Base-by-base conservation (phyloP, 345 rosid species). In the Crucihimalaya himalaica region DNA sequence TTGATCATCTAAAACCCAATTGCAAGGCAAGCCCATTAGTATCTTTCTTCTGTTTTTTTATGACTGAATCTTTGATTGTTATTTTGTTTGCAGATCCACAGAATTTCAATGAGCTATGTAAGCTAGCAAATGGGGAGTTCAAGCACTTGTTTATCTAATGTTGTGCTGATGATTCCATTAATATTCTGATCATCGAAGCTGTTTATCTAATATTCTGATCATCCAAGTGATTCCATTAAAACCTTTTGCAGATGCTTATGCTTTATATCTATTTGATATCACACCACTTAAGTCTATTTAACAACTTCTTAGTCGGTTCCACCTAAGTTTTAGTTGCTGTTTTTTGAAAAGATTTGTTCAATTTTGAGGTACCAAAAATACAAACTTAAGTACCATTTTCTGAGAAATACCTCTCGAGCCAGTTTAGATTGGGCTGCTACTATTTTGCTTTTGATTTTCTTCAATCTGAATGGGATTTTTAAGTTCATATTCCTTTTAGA, bases 41-140 rank as follows among this genome's bases (percentile, higher is more conserved):
- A 21, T 46, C 9, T 0, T 57, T 34, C 23, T 15, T 76, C 7
- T 1, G 5, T 47, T 56, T 68, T 68, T 31, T 13, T 31, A 34
- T 20, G 20, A 4, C 8, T 31, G 39, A 4, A 23, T 31, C 15
- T 23, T 2, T 43, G 35, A 1, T 53, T 45, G 9, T 27, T 27
- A 0, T 57, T 63, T 45, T 53, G 27, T 23, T 86, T 75, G 77
- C 83, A 90, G 98, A 93, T 69, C 40, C 85, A 23, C 10, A 64
- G n/a, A 84, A 71, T 80, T 88, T 79, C 79, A 86, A 90, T 63
- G 86, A 89, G 84, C 89, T 93, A 20, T 90, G 98, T 66, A 86
- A 87, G 82, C 96, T 93, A 51, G 90, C 93, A 51, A 90, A 86
- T 60, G 98, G 90, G 7, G 96, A 89, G 46, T 93, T 81, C 75